Base-by-base conservation (phyloP, 2,329 filamentous ascomycete genomes). In the Aspergillus sp. region DNA sequence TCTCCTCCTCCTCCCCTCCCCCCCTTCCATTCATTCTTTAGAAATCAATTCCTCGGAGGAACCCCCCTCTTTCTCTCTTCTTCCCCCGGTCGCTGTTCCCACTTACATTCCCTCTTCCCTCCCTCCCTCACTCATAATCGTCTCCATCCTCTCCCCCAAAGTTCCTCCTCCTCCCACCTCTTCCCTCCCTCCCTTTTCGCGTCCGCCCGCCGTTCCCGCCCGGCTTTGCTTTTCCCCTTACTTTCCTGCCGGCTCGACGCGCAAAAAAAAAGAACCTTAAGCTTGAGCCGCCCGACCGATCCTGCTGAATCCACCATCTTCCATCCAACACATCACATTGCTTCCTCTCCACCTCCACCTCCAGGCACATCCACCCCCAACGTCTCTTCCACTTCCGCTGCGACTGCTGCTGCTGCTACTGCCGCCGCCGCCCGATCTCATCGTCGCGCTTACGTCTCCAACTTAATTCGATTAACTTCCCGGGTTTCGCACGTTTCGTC, bases 341-440 rank as follows among this genome's bases (percentile, higher is more conserved):
- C 41, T 21, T 44, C 19, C 19, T 23, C 41, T 44, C 41, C 41
- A 44, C 41, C 32, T 36, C 32, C 32, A 13, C 32, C 32, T 13
- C 32, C 32, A 36, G 11, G 32, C 32, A 13, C 32, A 36, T 36
- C 38, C 49, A 27, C 50, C 23, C 54, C 38, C 54, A 38, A 54
- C 54, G 48, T 52, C 42, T 55, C 42, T 36, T 13, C 23, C 39
- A 48, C 50, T 53, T 51, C 54, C 13, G 32, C 59, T 59, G 59
- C 61, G 7, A 32, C 59, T 59, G 59, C 61, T 86, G 76, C 23
- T 23, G 23, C 23, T 25, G 2, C 36, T 62, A 77, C 79, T 36
- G 44, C 63, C 77, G 79, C 42, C 39, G 56, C 62, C 44, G 15
- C 23, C 52, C 52, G 52, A 54, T 27, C 32, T 23, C 38, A 53